phyloP scores from a whole-genome alignment of 2,329 filamentous ascomycete species.

The Aspergillus luchuensis region DNA sequence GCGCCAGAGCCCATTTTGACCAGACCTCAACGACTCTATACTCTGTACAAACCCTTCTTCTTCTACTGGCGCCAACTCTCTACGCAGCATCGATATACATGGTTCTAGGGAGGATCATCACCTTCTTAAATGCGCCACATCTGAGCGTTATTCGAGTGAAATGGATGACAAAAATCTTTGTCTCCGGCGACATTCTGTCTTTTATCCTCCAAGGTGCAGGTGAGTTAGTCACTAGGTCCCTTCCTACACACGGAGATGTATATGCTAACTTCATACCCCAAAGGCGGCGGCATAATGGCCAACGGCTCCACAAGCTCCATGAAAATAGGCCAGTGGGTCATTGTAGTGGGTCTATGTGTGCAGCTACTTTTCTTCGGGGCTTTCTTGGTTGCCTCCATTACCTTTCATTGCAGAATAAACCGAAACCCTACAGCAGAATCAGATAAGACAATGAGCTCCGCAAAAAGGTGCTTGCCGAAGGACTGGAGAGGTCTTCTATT shows the following conservation, averaged over 20 bases:
- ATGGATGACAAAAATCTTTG: slow-evolving; percentile 9
- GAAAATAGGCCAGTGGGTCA: slow-evolving; percentile 7
- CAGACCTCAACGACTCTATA: not conserved
- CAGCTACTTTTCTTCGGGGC: slow-evolving; percentile 4
- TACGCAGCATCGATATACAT: slow-evolving; percentile 8
- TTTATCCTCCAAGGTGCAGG: slow-evolving; percentile 4
- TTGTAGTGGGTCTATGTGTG: slow-evolving; percentile 3
- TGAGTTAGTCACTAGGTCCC: not conserved
- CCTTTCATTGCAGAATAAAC: not conserved
- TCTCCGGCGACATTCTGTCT: slow-evolving; percentile 4
- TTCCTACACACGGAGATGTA: not conserved
- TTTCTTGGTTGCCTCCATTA: not conserved
- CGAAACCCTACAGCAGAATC: not conserved
- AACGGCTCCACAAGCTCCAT: not conserved
- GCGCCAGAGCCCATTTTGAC: slow-evolving; percentile 5
- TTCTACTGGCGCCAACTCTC: slow-evolving; percentile 6
- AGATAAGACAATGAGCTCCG: not conserved
- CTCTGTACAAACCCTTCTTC: slow-evolving; percentile 4
- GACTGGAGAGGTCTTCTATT: not conserved
- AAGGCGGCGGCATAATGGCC: slow-evolving; percentile 8
- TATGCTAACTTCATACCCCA: not conserved
- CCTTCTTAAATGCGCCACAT: not conserved
- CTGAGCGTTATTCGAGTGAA: not conserved
- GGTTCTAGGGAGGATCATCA: not conserved
- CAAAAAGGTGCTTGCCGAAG: not conserved